Conservation (phyloP, 768 basidiomycete genomes). For the Mycena floridula region DNA sequence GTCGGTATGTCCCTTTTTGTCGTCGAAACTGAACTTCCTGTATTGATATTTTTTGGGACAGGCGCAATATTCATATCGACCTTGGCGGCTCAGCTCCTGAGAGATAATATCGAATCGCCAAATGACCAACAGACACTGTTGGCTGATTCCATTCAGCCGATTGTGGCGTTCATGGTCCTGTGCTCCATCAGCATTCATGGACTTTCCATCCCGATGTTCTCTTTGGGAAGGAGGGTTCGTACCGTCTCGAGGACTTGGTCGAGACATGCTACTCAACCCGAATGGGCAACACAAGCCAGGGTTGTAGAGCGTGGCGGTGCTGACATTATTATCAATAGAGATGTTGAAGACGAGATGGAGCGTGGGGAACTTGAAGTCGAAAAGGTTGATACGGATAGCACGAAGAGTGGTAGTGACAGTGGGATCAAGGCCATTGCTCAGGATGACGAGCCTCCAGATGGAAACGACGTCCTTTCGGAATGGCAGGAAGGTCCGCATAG, state of each 20-base stretch:
- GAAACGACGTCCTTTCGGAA: conserved; percentile 37
- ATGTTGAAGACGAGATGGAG: no score
- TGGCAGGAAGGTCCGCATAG: conserved; percentile 70
- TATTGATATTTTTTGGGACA: no score
- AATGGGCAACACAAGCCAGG: conserved; percentile 79
- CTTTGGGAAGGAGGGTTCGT: conserved; percentile 87
- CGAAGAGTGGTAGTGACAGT: no score
- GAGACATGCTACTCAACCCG: conserved; percentile 46
- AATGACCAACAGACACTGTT: conserved; percentile 61
- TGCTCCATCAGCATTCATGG: conserved; percentile 86
- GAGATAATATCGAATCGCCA: conserved; percentile 28
- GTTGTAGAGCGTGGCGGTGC: conserved; percentile 59
- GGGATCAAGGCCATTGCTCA: no score
- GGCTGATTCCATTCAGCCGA: conserved; percentile 77
- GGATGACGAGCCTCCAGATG: conserved; percentile 39
- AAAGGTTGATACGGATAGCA: no score
- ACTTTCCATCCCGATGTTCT: conserved; percentile 91
- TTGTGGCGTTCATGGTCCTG: conserved; percentile 92
- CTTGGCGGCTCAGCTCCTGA: conserved; percentile 60
- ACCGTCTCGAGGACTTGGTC: conserved; percentile 89
- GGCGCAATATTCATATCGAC: conserved; percentile 94
- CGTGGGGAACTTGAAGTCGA: no score
- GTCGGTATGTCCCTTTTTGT: no score
- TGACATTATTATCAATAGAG: conserved; percentile 83
- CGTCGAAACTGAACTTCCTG: no score